These are phyloP conservation scores for Dendrobium officinale DNA, from an alignment of 106 monocot genomes.

Conservation along the genomic window DNA sequence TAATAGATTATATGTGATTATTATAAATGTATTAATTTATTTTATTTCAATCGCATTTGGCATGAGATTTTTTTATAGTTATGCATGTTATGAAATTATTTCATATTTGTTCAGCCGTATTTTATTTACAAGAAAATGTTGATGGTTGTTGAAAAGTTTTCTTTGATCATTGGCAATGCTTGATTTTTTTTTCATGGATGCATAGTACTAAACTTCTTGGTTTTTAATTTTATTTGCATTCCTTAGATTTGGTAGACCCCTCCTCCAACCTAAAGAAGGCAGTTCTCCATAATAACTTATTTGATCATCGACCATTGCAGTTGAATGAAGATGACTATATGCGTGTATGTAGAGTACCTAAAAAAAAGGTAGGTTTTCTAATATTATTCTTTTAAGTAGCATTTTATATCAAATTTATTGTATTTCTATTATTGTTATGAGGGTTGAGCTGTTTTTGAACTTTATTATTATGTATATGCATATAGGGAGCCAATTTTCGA, in stretches of 20 bases:
- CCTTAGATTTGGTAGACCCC: not conserved
- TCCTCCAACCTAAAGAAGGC: not conserved
- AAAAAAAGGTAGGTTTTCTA: conserved; percentile 9
- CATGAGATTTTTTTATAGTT: too few relatives aligned
- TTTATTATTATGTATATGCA: not conserved
- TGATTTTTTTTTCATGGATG: not conserved
- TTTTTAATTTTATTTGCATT: not conserved
- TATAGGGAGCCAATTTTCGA: conserved; percentile 25
- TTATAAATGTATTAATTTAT: too few relatives aligned
- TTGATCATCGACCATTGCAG: conserved; percentile 20
- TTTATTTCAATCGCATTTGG: too few relatives aligned
- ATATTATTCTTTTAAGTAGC: not conserved
- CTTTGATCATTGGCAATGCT: not conserved
- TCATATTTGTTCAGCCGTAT: not conserved
- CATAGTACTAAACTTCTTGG: not conserved
- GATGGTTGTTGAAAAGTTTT: not conserved
- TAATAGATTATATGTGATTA: too few relatives aligned
- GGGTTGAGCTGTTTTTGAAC: not conserved
- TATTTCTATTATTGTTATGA: not conserved
- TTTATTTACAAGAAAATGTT: not conserved
- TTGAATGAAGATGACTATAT: conserved; percentile 21
- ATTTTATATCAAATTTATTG: not conserved
- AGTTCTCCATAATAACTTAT: not conserved
- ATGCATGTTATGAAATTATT: too few relatives aligned
- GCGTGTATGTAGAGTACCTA: conserved; percentile 19